These are phyloP conservation scores for Fraxinus xanthoxyloides DNA, from an alignment of 305 asterid species.

Conservation along the genomic window DNA sequence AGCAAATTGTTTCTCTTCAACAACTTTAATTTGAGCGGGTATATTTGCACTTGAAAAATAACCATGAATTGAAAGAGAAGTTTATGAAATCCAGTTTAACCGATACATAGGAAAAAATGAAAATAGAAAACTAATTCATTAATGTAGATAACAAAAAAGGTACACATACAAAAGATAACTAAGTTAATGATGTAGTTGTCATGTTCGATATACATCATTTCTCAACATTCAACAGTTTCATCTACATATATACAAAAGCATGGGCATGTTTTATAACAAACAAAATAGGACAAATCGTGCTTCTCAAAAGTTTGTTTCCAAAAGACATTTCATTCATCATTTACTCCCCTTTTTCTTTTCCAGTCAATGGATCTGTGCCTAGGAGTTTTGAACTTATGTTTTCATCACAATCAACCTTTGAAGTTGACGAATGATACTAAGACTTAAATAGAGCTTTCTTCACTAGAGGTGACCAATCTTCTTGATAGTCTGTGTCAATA, in stretches of 20 bases:
- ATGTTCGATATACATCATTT: background rate
- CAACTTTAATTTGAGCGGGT: background rate
- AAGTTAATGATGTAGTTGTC: background rate
- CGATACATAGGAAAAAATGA: background rate
- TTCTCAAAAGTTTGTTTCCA: background rate
- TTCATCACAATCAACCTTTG: too few relatives aligned
- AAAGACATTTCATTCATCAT: background rate
- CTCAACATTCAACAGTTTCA: background rate
- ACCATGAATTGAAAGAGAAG: background rate
- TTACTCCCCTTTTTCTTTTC: background rate
- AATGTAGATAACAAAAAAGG: too few relatives aligned
- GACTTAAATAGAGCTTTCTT: too few relatives aligned
- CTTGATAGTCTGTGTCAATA: too few relatives aligned
- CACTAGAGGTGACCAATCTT: too few relatives aligned
- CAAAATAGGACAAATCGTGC: background rate
- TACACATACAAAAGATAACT: too few relatives aligned
- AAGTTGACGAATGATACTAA: too few relatives aligned
- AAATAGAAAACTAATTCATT: too few relatives aligned
- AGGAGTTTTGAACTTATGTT: too few relatives aligned
- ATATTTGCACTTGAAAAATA: background rate
- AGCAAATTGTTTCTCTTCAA: background rate
- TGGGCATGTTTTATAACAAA: background rate
- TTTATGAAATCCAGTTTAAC: background rate
- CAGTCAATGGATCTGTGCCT: too few relatives aligned
- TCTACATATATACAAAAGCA: background rate